Evolutionary conservation across 2,329 filamentous ascomycete genomes (phyloP).

Genomic region (Curvularia hawaiiensis): DNA sequence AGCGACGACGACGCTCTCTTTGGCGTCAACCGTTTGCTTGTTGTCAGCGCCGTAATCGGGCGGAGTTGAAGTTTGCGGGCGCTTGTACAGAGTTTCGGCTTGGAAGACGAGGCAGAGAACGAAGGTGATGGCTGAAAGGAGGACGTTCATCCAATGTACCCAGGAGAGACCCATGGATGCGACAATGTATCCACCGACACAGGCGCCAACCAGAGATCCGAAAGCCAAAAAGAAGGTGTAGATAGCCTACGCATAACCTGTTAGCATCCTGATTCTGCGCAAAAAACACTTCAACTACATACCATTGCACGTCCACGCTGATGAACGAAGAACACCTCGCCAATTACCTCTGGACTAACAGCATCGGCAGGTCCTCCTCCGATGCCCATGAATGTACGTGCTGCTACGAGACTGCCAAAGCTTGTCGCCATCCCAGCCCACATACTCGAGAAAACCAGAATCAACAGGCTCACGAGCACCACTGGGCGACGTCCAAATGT

Average conservation of each 20-base stretch:
- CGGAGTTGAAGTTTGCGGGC: constrained; percentile 24
- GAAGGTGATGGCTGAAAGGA: constrained; percentile 42
- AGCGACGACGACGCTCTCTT: constrained; percentile 20
- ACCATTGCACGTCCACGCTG: constrained; percentile 50
- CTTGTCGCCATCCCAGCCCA: constrained; percentile 49
- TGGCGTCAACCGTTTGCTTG: constrained; percentile 23
- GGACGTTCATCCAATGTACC: constrained; percentile 51
- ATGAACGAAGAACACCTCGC: constrained; percentile 52
- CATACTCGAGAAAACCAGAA: constrained; percentile 44
- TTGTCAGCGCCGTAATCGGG: constrained; percentile 17
- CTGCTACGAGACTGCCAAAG: constrained; percentile 46
- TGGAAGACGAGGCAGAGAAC: constrained; percentile 45
- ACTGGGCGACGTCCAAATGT: constrained; percentile 49
- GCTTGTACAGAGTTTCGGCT: constrained; percentile 50
- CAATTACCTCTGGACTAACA: constrained; percentile 49
- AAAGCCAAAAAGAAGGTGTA: constrained; percentile 49
- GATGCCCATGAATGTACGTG: constrained; percentile 47
- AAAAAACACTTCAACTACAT: constrained; percentile 4
- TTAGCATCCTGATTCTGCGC: background rate
- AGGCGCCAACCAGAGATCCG: constrained; percentile 48
- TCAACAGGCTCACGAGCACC: constrained; percentile 42
- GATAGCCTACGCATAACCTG: constrained; percentile 37
- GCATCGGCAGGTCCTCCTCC: constrained; percentile 47
- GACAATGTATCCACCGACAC: constrained; percentile 51
- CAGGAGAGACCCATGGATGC: constrained; percentile 42